Percentiles rank a stretch among this genome's conserved stretches.
These are phyloP conservation scores for Alternaria arborescens DNA, from an alignment of 2,329 filamentous ascomycete species.

Conservation along the genomic window DNA sequence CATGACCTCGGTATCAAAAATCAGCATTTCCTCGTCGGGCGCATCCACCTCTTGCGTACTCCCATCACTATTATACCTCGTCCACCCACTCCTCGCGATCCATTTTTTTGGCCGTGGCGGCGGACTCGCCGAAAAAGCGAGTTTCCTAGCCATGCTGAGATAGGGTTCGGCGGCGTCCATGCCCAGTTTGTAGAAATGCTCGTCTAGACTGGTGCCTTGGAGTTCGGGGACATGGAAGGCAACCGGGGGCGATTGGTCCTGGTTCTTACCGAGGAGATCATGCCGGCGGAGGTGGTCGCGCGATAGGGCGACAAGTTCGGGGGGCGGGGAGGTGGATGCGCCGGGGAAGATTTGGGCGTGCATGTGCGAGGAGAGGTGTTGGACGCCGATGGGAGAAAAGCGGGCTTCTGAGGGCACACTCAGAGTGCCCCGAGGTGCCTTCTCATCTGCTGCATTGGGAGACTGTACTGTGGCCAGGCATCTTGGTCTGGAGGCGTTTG, in stretches of 20 bases:
- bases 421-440: constrained; percentile 20
- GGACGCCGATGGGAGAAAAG: constrained; percentile 92
- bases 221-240: constrained; percentile 85
- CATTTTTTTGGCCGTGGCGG: constrained; percentile 74
- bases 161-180: constrained; percentile 88
- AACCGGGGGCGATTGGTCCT: constrained; percentile 75
- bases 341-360: constrained; percentile 82
- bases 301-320: constrained; percentile 79
- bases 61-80: constrained; percentile 84
- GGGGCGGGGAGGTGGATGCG: constrained; percentile 63
- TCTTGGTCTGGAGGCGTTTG: constrained; percentile 30
- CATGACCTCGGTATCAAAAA: constrained; percentile 97
- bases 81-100: constrained; percentile 87
- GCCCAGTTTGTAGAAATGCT: constrained; percentile 91
- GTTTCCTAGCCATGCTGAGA: constrained; percentile 75
- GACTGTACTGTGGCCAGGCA: constrained; percentile 37
- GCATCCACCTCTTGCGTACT: constrained; percentile 74
- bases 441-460: constrained; percentile 11
- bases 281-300: constrained; percentile 84
- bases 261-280: constrained; percentile 89
- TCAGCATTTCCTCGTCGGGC: constrained; percentile 82
- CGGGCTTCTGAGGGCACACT: constrained; percentile 65
- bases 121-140: constrained; percentile 65
- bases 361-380: constrained; percentile 87
- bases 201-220: constrained; percentile 83